Evolutionary conservation across 257 asterid genomes (phyloP).

Genomic region (Echites panduratus): DNA sequence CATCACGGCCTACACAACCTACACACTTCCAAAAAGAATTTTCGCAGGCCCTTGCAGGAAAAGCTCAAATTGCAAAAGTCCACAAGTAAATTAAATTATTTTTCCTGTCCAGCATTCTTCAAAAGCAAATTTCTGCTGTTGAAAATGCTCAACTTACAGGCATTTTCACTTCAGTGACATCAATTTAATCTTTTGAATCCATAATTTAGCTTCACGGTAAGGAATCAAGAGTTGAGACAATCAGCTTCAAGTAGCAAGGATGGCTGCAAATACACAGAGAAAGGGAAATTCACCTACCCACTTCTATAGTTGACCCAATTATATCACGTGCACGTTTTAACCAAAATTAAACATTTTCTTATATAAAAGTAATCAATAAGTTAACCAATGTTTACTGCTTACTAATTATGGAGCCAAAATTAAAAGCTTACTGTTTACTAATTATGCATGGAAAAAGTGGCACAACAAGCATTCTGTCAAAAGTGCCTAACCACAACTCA

Average conservation of each 20-base stretch:
- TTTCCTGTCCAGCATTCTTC: neutral
- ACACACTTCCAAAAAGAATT: too few relatives aligned
- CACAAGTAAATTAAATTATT: neutral
- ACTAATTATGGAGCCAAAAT: too few relatives aligned
- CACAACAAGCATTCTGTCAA: too few relatives aligned
- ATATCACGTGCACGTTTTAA: neutral
- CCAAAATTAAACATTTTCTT: neutral
- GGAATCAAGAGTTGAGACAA: neutral
- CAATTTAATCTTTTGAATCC: neutral
- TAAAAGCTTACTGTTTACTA: too few relatives aligned
- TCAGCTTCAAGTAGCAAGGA: neutral
- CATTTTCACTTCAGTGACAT: neutral
- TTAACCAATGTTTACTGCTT: too few relatives aligned
- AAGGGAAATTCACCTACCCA: neutral
- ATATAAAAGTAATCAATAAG: too few relatives aligned
- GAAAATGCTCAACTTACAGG: neutral
- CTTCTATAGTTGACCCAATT: neutral
- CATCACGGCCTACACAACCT: neutral
- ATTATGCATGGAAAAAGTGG: too few relatives aligned
- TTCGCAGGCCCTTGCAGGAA: too few relatives aligned
- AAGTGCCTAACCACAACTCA: too few relatives aligned
- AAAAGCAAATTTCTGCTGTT: neutral
- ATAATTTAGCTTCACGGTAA: neutral
- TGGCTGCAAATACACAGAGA: neutral
- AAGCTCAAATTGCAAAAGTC: too few relatives aligned